Evolutionary conservation across 495 filamentous ascomycete genomes (phyloP).

Genomic region (Chaetomidium leptoderma): DNA sequence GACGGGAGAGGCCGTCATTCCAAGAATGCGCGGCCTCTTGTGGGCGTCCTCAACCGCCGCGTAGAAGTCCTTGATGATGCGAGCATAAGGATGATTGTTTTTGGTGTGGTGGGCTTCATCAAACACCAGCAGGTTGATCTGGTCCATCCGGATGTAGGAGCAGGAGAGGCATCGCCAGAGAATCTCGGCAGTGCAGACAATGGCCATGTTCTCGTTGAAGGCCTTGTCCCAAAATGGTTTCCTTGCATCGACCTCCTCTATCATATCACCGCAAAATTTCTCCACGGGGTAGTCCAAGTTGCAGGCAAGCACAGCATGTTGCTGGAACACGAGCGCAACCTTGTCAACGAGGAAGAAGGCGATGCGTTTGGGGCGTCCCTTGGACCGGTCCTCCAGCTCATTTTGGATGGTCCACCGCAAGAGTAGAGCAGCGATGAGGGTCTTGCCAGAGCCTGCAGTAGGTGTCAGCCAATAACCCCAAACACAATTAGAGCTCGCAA

Average conservation of each 20-base stretch:
- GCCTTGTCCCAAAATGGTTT: slow-evolving; percentile 67
- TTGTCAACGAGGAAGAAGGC: slow-evolving; percentile 90
- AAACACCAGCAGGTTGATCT: slow-evolving; percentile 89
- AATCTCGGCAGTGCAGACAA: slow-evolving; percentile 92
- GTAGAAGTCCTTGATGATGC: slow-evolving; percentile 89
- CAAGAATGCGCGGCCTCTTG: slow-evolving; percentile 74
- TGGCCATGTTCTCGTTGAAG: slow-evolving; percentile 70
- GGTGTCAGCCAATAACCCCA: slow-evolving; percentile 12
- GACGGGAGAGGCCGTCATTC: slow-evolving; percentile 97
- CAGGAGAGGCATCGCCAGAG: slow-evolving; percentile 73
- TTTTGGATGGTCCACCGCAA: slow-evolving; percentile 71
- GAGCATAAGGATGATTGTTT: slow-evolving; percentile 87
- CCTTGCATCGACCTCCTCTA: slow-evolving; percentile 51
- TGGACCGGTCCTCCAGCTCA: slow-evolving; percentile 67
- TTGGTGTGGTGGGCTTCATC: slow-evolving; percentile 98
- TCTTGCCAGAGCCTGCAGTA: slow-evolving; percentile 94
- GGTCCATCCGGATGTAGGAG: slow-evolving; percentile 73
- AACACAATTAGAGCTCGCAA: neutral
- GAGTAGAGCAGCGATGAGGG: slow-evolving; percentile 85
- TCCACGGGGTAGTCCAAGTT: slow-evolving; percentile 80
- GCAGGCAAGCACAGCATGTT: slow-evolving; percentile 73
- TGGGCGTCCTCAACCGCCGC: slow-evolving; percentile 36
- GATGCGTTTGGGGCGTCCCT: slow-evolving; percentile 58
- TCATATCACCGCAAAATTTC: slow-evolving; percentile 68
- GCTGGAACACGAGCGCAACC: slow-evolving; percentile 87